Conservation (phyloP, 192 early-diverging fungal genomes). For the Backusella australiensis region DNA sequence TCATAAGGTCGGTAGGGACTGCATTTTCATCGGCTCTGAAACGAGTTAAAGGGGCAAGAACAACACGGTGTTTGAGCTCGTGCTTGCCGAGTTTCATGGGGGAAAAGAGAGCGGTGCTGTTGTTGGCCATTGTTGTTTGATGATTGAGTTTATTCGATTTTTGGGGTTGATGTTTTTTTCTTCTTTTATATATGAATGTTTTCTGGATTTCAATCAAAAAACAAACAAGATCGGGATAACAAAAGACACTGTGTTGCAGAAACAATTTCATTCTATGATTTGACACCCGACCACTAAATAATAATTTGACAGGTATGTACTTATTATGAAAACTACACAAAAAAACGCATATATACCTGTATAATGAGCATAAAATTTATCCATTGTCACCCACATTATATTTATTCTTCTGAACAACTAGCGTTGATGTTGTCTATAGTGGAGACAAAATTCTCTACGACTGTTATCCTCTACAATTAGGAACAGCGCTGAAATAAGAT, state of each 20-base stretch:
- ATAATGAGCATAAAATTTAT: neutral
- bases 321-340: neutral
- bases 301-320: neutral
- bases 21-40: neutral
- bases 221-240: neutral
- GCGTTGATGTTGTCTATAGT: too few relatives aligned
- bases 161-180: neutral
- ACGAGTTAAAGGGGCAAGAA: constrained; percentile 11
- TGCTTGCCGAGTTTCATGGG: constrained; percentile 6
- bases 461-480: neutral
- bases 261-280: neutral
- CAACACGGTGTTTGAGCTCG: constrained; percentile 11
- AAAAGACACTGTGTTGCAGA: neutral
- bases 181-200: neutral
- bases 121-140: neutral
- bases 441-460: neutral
- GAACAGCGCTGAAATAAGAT: neutral
- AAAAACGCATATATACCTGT: too few relatives aligned
- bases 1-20: constrained; percentile 12
- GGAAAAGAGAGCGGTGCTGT: neutral
- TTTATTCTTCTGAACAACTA: too few relatives aligned
- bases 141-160: neutral
- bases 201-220: neutral
- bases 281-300: neutral
- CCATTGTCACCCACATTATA: too few relatives aligned